Percentiles rank a stretch among this genome's conserved stretches.
Conservation (phyloP, 2,329 filamentous ascomycete species). For the Fusarium camptoceras region DNA sequence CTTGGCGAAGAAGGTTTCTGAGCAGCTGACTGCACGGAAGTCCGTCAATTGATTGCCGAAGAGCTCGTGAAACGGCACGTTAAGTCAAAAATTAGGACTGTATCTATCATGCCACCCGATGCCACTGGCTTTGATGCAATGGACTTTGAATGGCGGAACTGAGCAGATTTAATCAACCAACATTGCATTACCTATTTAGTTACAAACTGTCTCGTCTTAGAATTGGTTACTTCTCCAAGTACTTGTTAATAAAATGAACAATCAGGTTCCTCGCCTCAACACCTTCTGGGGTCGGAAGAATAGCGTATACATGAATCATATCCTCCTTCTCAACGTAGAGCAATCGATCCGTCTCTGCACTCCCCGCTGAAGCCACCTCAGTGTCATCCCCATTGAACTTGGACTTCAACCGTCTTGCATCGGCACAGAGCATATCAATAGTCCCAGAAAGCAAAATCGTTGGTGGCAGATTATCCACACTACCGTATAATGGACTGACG, state of each 20-base stretch:
- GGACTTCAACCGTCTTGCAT: slow-evolving; percentile 1
- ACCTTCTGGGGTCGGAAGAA: slow-evolving; percentile 3
- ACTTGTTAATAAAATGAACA: not conserved
- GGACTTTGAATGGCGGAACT: not conserved
- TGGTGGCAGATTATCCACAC: not conserved
- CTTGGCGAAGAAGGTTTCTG: slow-evolving; percentile 8
- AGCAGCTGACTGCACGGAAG: not conserved
- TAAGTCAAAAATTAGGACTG: not conserved
- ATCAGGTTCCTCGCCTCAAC: slow-evolving; percentile 1
- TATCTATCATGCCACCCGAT: not conserved
- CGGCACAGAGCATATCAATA: not conserved
- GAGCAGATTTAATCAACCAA: not conserved
- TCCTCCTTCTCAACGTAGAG: slow-evolving; percentile 9
- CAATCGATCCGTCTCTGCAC: not conserved
- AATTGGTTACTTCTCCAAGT: not conserved
- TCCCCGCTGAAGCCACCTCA: not conserved
- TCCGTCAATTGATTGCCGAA: not conserved
- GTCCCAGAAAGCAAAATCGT: not conserved
- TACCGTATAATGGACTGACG: not conserved
- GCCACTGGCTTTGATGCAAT: not conserved
- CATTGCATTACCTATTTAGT: not conserved
- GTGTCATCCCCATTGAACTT: not conserved
- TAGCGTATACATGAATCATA: slow-evolving; percentile 7
- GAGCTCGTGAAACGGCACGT: not conserved
- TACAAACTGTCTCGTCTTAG: no score